Base-by-base conservation (phyloP, 495 filamentous ascomycete species). In the Letharia lupina region DNA sequence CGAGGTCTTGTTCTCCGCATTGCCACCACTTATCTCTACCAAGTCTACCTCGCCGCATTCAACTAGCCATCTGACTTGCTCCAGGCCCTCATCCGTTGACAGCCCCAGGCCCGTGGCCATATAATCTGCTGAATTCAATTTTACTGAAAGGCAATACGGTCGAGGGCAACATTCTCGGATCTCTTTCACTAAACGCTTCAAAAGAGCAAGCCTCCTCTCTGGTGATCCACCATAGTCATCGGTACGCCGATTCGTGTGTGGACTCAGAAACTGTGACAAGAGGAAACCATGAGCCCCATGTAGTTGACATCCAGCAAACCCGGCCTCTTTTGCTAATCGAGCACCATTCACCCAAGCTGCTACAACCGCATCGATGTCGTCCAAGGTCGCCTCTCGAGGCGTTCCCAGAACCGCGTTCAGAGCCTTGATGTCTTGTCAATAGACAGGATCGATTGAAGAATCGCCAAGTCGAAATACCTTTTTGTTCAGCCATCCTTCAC, bases 341-440 rank as follows among this genome's bases (percentile, higher is more conserved):
- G 89, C 85, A 7, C 88, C 81, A 23, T 78, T 77, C 33, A 73
- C 81, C 74, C 88, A 94, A 3, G 80, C 85, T 41, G 75, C 67
- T 23, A 90, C 80, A n/a, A 89, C 57, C 20, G 80, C 76, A 67
- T 86, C 75, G 68, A 94, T 88, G 63, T 93, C 83, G 1, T 75
- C 74, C 18, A 78, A 71, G 4, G 79, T 74, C 62, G 77, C 63
- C 56, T 73, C 76, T n/a, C 77, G 69, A 18, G 78, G 78, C 82
- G 73, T 86, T 40, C 45, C 65, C 66, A 9, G 68, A 57, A 45
- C 66, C 50, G 59, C 64, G 64, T 23, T 63, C 62, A 18, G 72
- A 69, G 16, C 64, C 73, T n/a, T 61, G 4, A 40, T 45, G 23
- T 23, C 33, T 3, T 33, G 65, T 66, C 31, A 66, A 50, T 31